phyloP scores from a whole-genome alignment of 352 stramenopile genomes.

The Phytophthora melonis region DNA sequence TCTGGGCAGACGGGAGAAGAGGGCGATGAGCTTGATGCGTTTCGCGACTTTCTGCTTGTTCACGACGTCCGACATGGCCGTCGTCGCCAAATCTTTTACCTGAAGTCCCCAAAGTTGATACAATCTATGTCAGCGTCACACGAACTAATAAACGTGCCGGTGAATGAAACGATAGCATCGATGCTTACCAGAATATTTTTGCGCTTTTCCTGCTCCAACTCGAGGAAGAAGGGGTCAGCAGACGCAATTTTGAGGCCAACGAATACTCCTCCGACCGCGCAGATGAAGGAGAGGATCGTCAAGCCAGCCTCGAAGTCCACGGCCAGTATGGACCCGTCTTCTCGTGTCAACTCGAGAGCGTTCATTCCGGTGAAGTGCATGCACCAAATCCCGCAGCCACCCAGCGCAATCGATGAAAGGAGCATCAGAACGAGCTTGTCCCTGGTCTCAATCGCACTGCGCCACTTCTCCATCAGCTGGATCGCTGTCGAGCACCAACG shows the following conservation, averaged over 20 bases:
- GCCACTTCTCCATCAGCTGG: conserved; percentile 81
- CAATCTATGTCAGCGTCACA: too few relatives aligned
- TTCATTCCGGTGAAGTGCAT: conserved; percentile 85
- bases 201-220: conserved; percentile 60
- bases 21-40: conserved; percentile 63
- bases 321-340: conserved; percentile 43
- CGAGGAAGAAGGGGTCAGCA: conserved; percentile 69
- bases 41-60: conserved; percentile 56
- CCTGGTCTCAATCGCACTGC: conserved; percentile 40
- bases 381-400: conserved; percentile 72
- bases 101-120: conserved; percentile 3
- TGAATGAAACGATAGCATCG: too few relatives aligned
- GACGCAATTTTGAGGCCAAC: conserved; percentile 65
- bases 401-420: conserved; percentile 51
- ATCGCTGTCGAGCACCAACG: conserved; percentile 45
- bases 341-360: conserved; percentile 45
- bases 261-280: conserved; percentile 61
- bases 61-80: conserved; percentile 53
- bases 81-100: conserved; percentile 53
- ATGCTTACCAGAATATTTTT: conserved; percentile 49
- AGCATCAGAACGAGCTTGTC: conserved; percentile 55
- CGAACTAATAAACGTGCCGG: too few relatives aligned
- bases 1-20: conserved; percentile 65
- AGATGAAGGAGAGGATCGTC: conserved; percentile 69
- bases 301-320: conserved; percentile 66